Conservation (phyloP, 495 filamentous ascomycete species). For the Astrothelium macrocarpum region DNA sequence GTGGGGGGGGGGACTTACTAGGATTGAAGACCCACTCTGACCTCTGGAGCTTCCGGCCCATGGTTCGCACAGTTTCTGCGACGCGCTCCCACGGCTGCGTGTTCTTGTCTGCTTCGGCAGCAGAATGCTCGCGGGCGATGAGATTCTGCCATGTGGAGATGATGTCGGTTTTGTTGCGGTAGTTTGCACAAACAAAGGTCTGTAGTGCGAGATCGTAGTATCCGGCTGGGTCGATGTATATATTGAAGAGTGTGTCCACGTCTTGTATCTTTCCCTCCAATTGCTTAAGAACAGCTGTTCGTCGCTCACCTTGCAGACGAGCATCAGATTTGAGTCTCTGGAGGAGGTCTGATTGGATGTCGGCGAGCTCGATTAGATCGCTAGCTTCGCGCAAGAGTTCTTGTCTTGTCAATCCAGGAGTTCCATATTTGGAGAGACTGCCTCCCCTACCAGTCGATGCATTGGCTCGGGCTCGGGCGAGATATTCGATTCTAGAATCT, state of each 20-base stretch:
- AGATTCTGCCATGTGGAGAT: conserved; percentile 73
- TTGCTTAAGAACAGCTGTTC: conserved; percentile 47
- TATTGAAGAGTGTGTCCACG: conserved; percentile 81
- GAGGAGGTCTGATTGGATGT: conserved; percentile 87
- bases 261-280: conserved; percentile 66
- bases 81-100: conserved; percentile 74
- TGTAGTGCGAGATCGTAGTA: conserved; percentile 90
- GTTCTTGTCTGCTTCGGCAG: conserved; percentile 45
- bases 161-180: conserved; percentile 75
- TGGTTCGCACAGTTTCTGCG: conserved; percentile 57
- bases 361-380: conserved; percentile 83
- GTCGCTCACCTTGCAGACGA: conserved; percentile 52
- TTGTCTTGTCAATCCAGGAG: conserved; percentile 61
- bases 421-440: conserved; percentile 30
- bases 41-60: conserved; percentile 57
- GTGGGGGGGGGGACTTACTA: neutral
- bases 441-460: conserved; percentile 46
- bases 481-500: conserved; percentile 74
- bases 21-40: conserved; percentile 3
- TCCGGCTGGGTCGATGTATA: conserved; percentile 72
- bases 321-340: conserved; percentile 65
- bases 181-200: conserved; percentile 81
- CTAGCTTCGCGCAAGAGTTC: conserved; percentile 69
- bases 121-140: conserved; percentile 32
- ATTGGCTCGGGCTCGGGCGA: conserved; percentile 79